Conservation (phyloP, 805 yeast species). For the Hemisphaericaspora nanyangensis region DNA sequence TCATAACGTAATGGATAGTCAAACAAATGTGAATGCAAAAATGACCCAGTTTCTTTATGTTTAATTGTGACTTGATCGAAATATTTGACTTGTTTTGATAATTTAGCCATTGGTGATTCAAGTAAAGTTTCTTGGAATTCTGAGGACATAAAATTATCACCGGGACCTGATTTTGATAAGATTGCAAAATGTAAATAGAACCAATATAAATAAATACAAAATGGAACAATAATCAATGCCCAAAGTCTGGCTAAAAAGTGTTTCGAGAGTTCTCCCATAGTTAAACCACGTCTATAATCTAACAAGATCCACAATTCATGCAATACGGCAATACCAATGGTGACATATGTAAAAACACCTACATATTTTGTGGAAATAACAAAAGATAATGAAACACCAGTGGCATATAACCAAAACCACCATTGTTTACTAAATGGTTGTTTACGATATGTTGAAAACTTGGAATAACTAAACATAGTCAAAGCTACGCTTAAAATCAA, state of each 20-base stretch:
- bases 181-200: slow-evolving; percentile 87
- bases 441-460: slow-evolving; percentile 64
- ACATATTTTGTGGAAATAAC: slow-evolving; percentile 96
- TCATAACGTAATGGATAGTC: slow-evolving; percentile 89
- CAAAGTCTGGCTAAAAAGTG: slow-evolving; percentile 76
- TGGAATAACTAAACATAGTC: slow-evolving; percentile 73
- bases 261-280: slow-evolving; percentile 50
- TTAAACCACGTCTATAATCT: slow-evolving; percentile 64
- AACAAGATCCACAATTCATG: slow-evolving; percentile 86
- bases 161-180: slow-evolving; percentile 86
- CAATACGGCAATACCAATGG: slow-evolving; percentile 83
- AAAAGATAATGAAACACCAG: slow-evolving; percentile 84
- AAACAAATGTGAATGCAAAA: slow-evolving; percentile 76
- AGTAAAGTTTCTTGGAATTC: slow-evolving; percentile 90
- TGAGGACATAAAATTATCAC: slow-evolving; percentile 92
- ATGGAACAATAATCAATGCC: slow-evolving; percentile 74
- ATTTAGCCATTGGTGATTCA: slow-evolving; percentile 73
- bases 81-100: slow-evolving; percentile 68
- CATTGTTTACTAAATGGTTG: slow-evolving; percentile 66
- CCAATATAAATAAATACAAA: slow-evolving; percentile 79
- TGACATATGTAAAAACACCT: slow-evolving; percentile 85
- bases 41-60: slow-evolving; percentile 76
- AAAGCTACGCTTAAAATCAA: slow-evolving; percentile 78
- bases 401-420: slow-evolving; percentile 83
- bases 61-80: slow-evolving; percentile 72